phyloP scores from a whole-genome alignment of 2,329 filamentous ascomycete species.

The Aspergillus sp. region DNA sequence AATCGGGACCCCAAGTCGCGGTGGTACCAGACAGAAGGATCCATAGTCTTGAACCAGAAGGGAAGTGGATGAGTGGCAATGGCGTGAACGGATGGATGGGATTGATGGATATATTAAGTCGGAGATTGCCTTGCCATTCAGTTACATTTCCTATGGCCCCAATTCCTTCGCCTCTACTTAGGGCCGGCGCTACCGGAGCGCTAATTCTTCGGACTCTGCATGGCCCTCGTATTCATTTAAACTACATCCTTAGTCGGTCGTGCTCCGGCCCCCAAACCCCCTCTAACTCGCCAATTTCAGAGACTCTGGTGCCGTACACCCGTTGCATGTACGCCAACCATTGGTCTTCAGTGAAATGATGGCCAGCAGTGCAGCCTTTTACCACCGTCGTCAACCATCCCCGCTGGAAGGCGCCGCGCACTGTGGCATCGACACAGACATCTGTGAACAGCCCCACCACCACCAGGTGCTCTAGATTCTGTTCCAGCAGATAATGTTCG shows the following conservation, averaged over 20 bases:
- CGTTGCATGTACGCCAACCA: slow-evolving; percentile 1
- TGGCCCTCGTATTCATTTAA: neutral
- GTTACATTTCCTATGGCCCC: neutral
- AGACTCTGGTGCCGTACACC: slow-evolving; percentile 2
- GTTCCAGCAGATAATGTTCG: neutral
- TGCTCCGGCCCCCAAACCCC: neutral
- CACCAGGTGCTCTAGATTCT: neutral
- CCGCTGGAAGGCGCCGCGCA: neutral
- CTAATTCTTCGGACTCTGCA: neutral
- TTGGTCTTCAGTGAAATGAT: neutral
- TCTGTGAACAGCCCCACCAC: slow-evolving; percentile 1
- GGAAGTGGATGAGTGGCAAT: neutral
- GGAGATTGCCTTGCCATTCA: neutral
- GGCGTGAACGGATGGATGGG: neutral
- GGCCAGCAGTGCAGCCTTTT: neutral
- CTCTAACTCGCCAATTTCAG: neutral
- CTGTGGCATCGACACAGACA: neutral
- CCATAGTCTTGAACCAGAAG: neutral
- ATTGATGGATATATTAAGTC: neutral
- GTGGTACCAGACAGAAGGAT: slow-evolving; percentile 1
- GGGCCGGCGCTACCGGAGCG: neutral
- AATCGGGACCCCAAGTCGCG: neutral
- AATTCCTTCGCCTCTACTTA: neutral
- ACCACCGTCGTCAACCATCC: neutral
- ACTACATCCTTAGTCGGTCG: neutral